A percentile compares a stretch with the other conserved stretches of the same genome.
phyloP scores from a whole-genome alignment of 768 basidiomycete genomes.

The Infundibulicybe gibba region DNA sequence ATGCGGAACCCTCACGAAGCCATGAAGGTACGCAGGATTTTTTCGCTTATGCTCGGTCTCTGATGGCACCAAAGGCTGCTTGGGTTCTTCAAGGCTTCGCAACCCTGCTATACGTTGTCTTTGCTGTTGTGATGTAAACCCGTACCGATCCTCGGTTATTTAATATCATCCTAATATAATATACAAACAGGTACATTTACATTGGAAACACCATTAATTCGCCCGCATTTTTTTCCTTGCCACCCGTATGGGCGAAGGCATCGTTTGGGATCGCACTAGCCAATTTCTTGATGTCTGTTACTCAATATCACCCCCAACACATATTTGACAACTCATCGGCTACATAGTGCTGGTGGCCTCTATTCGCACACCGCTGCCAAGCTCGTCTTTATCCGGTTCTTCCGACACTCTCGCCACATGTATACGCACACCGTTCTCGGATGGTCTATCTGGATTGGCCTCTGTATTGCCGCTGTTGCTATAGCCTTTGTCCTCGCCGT shows the following conservation, averaged over 20 bases:
- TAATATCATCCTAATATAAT: background rate
- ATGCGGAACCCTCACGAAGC: conserved; percentile 49
- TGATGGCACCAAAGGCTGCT: conserved; percentile 33
- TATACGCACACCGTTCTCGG: conserved; percentile 47
- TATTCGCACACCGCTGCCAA: conserved; percentile 53
- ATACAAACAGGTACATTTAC: conserved; percentile 35
- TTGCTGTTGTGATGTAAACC: conserved; percentile 34
- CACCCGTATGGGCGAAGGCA: conserved; percentile 46
- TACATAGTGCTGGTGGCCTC: conserved; percentile 39
- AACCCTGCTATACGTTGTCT: conserved; percentile 46
- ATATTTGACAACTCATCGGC: background rate
- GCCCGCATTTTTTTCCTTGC: conserved; percentile 43
- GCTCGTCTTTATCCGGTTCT: conserved; percentile 47
- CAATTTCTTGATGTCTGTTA: conserved; percentile 48
- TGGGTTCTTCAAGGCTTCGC: conserved; percentile 53
- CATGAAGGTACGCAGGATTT: conserved; percentile 39
- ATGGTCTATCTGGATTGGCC: conserved; percentile 41
- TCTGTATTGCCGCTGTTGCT: conserved; percentile 37
- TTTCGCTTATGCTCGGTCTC: background rate
- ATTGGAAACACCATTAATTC: conserved; percentile 44
- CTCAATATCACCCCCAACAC: background rate
- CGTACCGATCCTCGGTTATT: background rate
- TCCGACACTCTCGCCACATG: conserved; percentile 44
- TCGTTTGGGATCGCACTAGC: conserved; percentile 44
- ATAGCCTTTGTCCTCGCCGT: conserved; percentile 44